Evolutionary conservation across 805 yeast genomes (phyloP).

Genomic region (Ogataea haglerorum): DNA sequence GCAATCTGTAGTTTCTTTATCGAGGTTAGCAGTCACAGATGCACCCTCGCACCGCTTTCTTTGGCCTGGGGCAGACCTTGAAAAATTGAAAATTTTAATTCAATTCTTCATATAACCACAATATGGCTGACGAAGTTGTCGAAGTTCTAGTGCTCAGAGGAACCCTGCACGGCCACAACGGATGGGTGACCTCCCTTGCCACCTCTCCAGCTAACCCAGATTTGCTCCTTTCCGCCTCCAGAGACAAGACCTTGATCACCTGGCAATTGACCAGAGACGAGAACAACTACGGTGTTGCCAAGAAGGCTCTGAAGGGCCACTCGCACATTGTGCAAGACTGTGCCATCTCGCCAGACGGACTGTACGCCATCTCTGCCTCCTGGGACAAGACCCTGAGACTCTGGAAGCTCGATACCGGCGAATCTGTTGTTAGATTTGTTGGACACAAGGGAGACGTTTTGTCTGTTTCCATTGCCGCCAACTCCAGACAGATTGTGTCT

Average conservation of each 20-base stretch:
- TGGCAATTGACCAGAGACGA: constrained; percentile 97
- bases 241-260: constrained; percentile 97
- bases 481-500: constrained; percentile 97
- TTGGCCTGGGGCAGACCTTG: constrained; percentile 5
- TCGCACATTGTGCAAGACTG: constrained; percentile 98
- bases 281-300: constrained; percentile 96
- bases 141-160: constrained; percentile 99
- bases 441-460: constrained; percentile 98
- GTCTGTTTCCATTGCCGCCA: constrained; percentile 93
- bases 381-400: constrained; percentile 99
- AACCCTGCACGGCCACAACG: constrained; percentile 95
- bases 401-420: constrained; percentile 96
- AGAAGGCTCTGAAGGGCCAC: constrained; percentile 97
- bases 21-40: constrained; percentile 3
- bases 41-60: constrained; percentile 8
- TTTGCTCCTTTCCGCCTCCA: constrained; percentile 94
- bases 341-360: constrained; percentile 96
- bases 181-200: constrained; percentile 98
- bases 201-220: constrained; percentile 98
- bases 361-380: constrained; percentile 96
- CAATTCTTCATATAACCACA: constrained; percentile 17
- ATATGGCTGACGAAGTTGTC: constrained; percentile 63
- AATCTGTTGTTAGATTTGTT: constrained; percentile 88
- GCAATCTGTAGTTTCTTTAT: too few relatives aligned
- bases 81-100: constrained; percentile 18